These are phyloP conservation scores for Kickxella alabastrina DNA, from an alignment of 192 early-diverging fungal genomes.

Conservation along the genomic window DNA sequence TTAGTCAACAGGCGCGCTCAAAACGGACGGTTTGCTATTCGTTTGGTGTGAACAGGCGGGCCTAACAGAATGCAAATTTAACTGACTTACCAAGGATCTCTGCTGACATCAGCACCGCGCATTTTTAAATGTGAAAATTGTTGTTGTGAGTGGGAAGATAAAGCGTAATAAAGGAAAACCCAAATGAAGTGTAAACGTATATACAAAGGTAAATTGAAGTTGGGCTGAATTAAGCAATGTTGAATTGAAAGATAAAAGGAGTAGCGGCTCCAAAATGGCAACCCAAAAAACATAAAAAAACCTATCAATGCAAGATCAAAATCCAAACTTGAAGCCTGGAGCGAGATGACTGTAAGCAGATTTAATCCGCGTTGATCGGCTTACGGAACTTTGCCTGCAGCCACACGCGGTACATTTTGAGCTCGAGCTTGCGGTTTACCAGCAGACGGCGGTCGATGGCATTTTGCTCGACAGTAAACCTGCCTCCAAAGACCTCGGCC, in stretches of 20 bases:
- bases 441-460: constrained; percentile 88
- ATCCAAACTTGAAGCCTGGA: too few relatives aligned
- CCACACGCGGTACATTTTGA: constrained; percentile 99
- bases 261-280: too few relatives aligned
- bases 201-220: constrained; percentile 2
- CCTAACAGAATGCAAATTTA: too few relatives aligned
- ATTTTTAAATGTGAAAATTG: constrained; percentile 2
- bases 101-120: constrained; percentile 49
- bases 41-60: too few relatives aligned
- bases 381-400: constrained; percentile 95
- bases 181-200: neutral
- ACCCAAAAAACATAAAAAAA: too few relatives aligned
- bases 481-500: constrained; percentile 40
- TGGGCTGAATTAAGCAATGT: too few relatives aligned
- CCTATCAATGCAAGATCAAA: too few relatives aligned
- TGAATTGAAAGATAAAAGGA: neutral
- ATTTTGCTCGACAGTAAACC: constrained; percentile 81
- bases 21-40: too few relatives aligned
- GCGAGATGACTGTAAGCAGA: constrained; percentile 2
- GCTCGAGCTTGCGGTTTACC: constrained; percentile 83
- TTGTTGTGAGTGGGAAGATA: neutral
- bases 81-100: constrained; percentile 53
- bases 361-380: constrained; percentile 35
- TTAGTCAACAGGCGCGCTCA: too few relatives aligned
- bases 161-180: neutral